phyloP scores from a whole-genome alignment of 306 rosid genomes.

The Vigna radiata region DNA sequence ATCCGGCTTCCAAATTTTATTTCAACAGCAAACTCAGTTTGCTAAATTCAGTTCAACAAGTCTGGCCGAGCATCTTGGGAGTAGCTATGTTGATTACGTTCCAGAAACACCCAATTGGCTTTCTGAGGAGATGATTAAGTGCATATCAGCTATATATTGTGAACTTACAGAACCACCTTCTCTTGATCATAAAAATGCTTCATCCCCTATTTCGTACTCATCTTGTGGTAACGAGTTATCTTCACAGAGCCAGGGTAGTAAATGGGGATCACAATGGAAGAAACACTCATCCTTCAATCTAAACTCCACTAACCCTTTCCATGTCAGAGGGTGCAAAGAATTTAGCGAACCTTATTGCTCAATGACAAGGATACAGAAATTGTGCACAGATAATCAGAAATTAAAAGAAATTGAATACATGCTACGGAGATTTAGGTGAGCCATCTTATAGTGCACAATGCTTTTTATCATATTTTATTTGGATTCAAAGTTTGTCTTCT shows the following conservation, averaged over 20 bases:
- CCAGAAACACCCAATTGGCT: conserved; percentile 81
- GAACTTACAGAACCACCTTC: conserved; percentile 79
- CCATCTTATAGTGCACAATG: conserved; percentile 26
- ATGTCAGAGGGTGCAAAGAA: conserved; percentile 62
- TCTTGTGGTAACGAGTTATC: conserved; percentile 62
- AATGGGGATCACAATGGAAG: conserved; percentile 60
- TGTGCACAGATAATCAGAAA: conserved; percentile 67
- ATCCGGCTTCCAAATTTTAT: conserved; percentile 37
- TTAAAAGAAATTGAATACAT: conserved; percentile 69
- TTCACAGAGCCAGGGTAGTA: conserved; percentile 58
- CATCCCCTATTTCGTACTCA: conserved; percentile 63
- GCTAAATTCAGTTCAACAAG: conserved; percentile 58
- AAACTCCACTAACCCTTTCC: conserved; percentile 63
- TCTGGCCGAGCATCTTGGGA: conserved; percentile 65
- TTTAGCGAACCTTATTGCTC: conserved; percentile 70
- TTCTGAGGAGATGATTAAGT: conserved; percentile 87
- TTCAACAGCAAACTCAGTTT: conserved; percentile 66
- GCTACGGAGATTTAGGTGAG: conserved; percentile 81
- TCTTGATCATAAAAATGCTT: conserved; percentile 54
- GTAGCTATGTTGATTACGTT: conserved; percentile 51
- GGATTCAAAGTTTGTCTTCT: conserved; percentile 17
- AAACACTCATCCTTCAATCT: conserved; percentile 63
- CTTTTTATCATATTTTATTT: conserved; percentile 12
- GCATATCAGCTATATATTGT: conserved; percentile 78
- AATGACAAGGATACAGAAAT: conserved; percentile 73